These are phyloP conservation scores for Trematosphaeria pertusa DNA, from an alignment of 2,329 filamentous ascomycete species.

Conservation along the genomic window DNA sequence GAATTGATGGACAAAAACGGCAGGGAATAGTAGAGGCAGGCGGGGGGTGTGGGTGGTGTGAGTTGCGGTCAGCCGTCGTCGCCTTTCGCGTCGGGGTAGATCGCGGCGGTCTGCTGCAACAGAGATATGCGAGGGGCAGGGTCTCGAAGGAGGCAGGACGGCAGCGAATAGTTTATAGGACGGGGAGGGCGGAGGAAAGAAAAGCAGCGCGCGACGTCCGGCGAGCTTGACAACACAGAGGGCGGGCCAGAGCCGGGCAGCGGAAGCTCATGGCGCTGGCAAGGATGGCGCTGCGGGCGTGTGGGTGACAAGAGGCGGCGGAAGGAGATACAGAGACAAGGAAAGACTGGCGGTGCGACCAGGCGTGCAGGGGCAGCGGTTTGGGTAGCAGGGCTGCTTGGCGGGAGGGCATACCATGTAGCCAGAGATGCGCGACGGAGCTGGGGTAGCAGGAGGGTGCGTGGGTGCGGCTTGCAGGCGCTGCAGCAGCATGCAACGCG, in stretches of 20 bases:
- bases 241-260: conserved; percentile 37
- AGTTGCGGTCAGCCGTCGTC: conserved; percentile 16
- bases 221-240: conserved; percentile 41
- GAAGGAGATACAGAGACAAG: conserved; percentile 7
- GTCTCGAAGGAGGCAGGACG: conserved; percentile 39
- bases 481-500: conserved; percentile 48
- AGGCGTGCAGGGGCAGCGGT: conserved; percentile 25
- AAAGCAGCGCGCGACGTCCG: conserved; percentile 23
- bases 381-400: conserved; percentile 45
- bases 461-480: conserved; percentile 48
- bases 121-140: conserved; percentile 45
- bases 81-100: conserved; percentile 19
- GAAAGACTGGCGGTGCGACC: background rate
- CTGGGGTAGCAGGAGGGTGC: conserved; percentile 39
- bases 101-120: conserved; percentile 31
- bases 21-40: conserved; percentile 9
- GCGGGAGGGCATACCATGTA: conserved; percentile 53
- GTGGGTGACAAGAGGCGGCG: conserved; percentile 29
- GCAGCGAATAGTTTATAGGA: conserved; percentile 46
- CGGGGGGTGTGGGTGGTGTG: conserved; percentile 21
- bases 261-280: conserved; percentile 32
- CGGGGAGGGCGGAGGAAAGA: conserved; percentile 39
- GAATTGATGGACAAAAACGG: conserved; percentile 18
- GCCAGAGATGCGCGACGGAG: conserved; percentile 40
- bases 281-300: conserved; percentile 42